A percentile compares a stretch with the other conserved stretches of the same genome.
phyloP scores from a whole-genome alignment of 176 grass and related monocot genomes.

The Pontederia paniculata region DNA sequence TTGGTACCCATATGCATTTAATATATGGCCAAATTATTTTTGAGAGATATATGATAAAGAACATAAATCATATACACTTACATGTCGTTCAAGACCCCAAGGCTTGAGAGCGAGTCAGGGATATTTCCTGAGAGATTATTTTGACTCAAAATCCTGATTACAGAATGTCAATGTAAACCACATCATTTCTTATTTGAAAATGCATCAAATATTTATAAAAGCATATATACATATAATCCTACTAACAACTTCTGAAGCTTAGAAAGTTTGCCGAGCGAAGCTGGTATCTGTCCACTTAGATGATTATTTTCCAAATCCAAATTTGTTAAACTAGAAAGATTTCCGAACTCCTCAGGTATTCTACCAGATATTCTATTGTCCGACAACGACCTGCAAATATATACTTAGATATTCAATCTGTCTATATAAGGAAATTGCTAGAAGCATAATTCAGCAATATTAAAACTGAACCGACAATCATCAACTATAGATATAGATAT shows the following conservation, averaged over 20 bases:
- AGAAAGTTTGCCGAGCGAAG: slow-evolving; percentile 42
- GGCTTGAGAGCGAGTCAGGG: slow-evolving; percentile 16
- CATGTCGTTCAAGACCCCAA: slow-evolving; percentile 12
- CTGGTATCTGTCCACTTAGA: slow-evolving; percentile 67
- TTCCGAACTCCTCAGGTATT: slow-evolving; percentile 64
- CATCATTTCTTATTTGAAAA: too few relatives aligned
- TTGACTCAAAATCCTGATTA: slow-evolving; percentile 15
- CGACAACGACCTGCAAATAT: slow-evolving; percentile 43
- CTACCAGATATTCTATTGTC: slow-evolving; percentile 65
- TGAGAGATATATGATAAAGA: background rate
- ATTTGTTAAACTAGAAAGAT: slow-evolving; percentile 54
- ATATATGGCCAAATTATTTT: background rate
- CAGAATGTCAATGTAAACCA: background rate
- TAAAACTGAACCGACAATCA: too few relatives aligned
- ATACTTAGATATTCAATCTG: too few relatives aligned
- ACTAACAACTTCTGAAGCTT: slow-evolving; percentile 76
- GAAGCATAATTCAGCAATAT: too few relatives aligned
- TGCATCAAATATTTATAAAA: background rate
- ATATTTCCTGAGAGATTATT: slow-evolving; percentile 15
- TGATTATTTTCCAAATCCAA: slow-evolving; percentile 52
- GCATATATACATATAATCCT: background rate
- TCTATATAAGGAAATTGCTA: too few relatives aligned
- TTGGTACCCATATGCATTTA: background rate
- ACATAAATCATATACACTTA: slow-evolving; percentile 3
- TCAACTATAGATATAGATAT: too few relatives aligned